Base-by-base conservation (phyloP, 805 yeast species). In the Kodamaea nitidulidarum region DNA sequence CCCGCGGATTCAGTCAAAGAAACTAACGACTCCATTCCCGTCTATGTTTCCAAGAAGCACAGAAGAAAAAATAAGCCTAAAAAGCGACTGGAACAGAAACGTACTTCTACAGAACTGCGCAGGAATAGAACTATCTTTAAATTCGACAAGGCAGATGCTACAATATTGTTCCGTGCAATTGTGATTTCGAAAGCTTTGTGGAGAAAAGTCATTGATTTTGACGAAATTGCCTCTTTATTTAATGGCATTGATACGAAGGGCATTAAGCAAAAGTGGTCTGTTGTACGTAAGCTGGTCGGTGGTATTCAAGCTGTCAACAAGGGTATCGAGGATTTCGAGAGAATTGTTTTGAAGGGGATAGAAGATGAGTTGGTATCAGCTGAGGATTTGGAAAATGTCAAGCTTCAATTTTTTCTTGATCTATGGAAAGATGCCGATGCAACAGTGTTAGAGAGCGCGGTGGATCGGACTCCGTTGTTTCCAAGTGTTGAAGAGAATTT, bases 301-400 rank as follows among this genome's bases (percentile, higher is more conserved):
- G 72, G 74, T 7, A 45, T 57, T 3, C 51, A 50, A 7, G 76
- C 81, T 27, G 93, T 93, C 0, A 58, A 62, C 11, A 68, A 72
- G 36, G 84, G 81, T 0, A 65, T 84, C 31, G 74, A 71, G 31
- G 72, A 73, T 9, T 90, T 93, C 81, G 91, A 85, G 50, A 68
- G 67, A 15, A 69, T 85, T 15, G 71, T 88, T 16, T 49, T 80
- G 25, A 61, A 64, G 28, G 81, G 80, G 0, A 78, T 86, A 15
- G 73, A 73, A 31, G 73, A 72, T 9, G 88, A 78, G 1, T 52
- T 55, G 4, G 70, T 84, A 1, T 61, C 71, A 0, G 55, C 69
- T 8, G 65, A 67, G 0, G 81, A 81, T 47, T 63, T 82, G 15
- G 66, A 70, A 28, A 64, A 70, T 7, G 61, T 74, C 21, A 76